Evolutionary conservation across 2,329 filamentous ascomycete genomes (phyloP).

Genomic region (Ophiostoma populinum): DNA sequence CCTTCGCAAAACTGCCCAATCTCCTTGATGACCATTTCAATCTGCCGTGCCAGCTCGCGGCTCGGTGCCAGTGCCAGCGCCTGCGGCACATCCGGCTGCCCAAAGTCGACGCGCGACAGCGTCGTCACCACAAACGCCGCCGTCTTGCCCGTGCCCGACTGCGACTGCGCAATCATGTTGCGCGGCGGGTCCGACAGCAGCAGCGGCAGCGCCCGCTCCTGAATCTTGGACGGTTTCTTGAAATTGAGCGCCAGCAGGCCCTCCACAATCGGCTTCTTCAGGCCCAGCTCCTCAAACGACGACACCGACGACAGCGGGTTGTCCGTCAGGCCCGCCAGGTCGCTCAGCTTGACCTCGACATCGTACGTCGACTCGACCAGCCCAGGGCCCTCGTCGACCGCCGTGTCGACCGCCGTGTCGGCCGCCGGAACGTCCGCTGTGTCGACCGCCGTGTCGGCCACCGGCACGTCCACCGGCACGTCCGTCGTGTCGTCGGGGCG

Average conservation of each 20-base stretch:
- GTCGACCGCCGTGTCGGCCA: not conserved
- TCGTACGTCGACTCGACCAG: slow-evolving; percentile 62
- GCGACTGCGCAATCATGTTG: slow-evolving; percentile 97
- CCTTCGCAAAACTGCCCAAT: slow-evolving; percentile 74
- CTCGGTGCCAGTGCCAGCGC: slow-evolving; percentile 81
- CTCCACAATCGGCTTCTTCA: slow-evolving; percentile 55
- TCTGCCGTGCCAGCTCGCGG: slow-evolving; percentile 87
- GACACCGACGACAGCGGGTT: slow-evolving; percentile 77
- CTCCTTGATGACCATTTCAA: slow-evolving; percentile 63
- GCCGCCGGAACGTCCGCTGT: not conserved
- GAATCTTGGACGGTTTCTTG: slow-evolving; percentile 91
- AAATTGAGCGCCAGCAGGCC: slow-evolving; percentile 73
- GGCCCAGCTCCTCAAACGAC: slow-evolving; percentile 66
- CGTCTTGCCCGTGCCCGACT: slow-evolving; percentile 96
- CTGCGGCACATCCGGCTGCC: slow-evolving; percentile 53
- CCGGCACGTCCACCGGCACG: not conserved
- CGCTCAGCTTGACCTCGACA: slow-evolving; percentile 82
- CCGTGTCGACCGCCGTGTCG: not conserved
- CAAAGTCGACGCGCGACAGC: slow-evolving; percentile 68
- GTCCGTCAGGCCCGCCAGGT: slow-evolving; percentile 70
- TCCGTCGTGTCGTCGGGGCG: slow-evolving; percentile 19
- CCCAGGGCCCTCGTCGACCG: slow-evolving; percentile 25
- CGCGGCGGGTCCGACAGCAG: slow-evolving; percentile 71
- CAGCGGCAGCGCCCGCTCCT: slow-evolving; percentile 82
- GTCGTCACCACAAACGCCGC: slow-evolving; percentile 91